Base-by-base conservation (phyloP, 1,284 basidiomycete genomes). In the Volvariella volvacea region DNA sequence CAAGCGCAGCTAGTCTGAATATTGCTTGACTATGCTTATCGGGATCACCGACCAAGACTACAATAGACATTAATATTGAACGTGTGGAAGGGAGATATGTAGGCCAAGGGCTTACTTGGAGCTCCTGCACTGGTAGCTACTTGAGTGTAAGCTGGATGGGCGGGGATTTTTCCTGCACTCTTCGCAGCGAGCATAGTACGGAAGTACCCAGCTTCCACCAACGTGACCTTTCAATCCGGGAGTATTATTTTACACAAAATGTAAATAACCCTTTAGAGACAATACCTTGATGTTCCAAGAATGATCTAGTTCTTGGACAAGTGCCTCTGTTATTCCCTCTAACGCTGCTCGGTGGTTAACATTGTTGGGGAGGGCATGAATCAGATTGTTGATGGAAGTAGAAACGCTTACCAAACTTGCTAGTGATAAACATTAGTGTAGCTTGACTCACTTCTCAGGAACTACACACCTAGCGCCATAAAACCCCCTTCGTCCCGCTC, bases 271-370 rank as follows among this genome's bases (percentile, higher is more conserved):
- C 25, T 12, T 28, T n/a, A n/a, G n/a, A n/a, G 12, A 6, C 25
- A 6, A 6, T 28, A 63, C 66, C 50, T 64, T 65, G 52, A 70
- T 70, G 48, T 68, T 68, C 70, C 68, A 70, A 1, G 51, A 56
- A 0, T 67, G 66, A 44, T 62, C 53, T 14, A 70, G 40, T 47
- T 70, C 67, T 21, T 50, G 44, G 2, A 47, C 50, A 2, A 70
- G 48, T 0, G 59, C 40, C 15, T 67, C 59, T 4, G 58, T 62
- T 14, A 67, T 38, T 2, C 55, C 65, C 41, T 67, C 63, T 2
- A 65, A 17, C 1, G 62, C 62, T 55, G 41, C 6, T 28, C 6
- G 25, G 6, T 6, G 6, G 25, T 6, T 6, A 21, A 33, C 34
- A 28, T 28, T 12, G 12, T 12, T 6, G 25, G 25, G n/a, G n/a